Base-by-base conservation (phyloP, 257 asterid species). In the Solanum arcanum region DNA sequence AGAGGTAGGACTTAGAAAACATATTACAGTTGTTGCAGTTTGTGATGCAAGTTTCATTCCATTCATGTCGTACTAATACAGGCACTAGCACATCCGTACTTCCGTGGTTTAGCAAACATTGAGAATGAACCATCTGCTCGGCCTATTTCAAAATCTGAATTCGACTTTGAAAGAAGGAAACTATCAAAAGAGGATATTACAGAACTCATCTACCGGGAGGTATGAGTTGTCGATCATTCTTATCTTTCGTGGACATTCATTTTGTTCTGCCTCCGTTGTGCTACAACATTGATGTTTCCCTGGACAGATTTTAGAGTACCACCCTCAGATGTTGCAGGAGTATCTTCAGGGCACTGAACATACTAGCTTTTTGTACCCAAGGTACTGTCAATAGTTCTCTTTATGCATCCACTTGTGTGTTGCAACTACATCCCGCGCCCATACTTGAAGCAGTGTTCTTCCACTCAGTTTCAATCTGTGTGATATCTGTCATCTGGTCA, bases 241-340 rank as follows among this genome's bases (percentile, higher is more conserved):
- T 84, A 86, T 89, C 66, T 69, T 69, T 64, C 66, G 68, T 81
- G 42, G 69, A 81, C 44, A 23, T 47, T 80, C 68, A 29, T 56
- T 80, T 81, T 81, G 27, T 49, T 41, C 7, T 9, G 39, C 85
- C 69, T 49, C 68, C 44, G 12, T 21, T 11, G 29, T 80, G 29
- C 12, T 80, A 18, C 29, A 80, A 10, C 68, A 16, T 29, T 15
- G 29, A 47, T 5, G 31, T 46, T 80, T 7, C 29, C 44, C 89
- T 87, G 86, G 89, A 91, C 96, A 97, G 99, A 97, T 97, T 92
- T 94, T 95, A 93, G 98, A 97, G 99, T 97, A 96, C 94, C 99
- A 97, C 90, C 99, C 99, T 66, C 99, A 96, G 95, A 94, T 97
- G 98, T 96, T 97, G 92, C 98, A 96, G 94, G 99, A 96, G 92